Base-by-base conservation (phyloP, 2,329 filamentous ascomycete species). In the Orbilia ellipsospora region DNA sequence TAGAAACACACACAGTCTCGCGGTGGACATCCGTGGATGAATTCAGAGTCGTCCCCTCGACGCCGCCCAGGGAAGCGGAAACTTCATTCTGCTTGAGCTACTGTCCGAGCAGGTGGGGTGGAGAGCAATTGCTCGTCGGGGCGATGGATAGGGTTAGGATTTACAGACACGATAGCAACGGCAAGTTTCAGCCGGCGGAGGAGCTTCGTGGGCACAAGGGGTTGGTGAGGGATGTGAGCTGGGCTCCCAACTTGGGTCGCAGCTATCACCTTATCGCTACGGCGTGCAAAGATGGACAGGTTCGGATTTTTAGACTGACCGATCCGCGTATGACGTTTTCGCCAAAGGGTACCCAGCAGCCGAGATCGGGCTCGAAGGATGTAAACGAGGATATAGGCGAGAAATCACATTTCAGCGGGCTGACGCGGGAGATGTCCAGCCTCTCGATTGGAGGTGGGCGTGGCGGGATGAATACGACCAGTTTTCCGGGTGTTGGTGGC, bases 211-310 rank as follows among this genome's bases (percentile, higher is more conserved):
- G 89, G 1, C 92, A 97, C 79, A 86, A 88, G 6, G 89, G 90
- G 0, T 86, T 98, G 45, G 91, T 97, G 5, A 87, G 94, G 56
- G 94, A 97, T 81, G 88, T 97, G 0, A 90, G 92, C 1, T 99
- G 95, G 95, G 93, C 94, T 0, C 91, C 93, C 56, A 94, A 93
- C 12, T 96, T 93, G 78, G 93, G 96, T 79, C 86, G 94, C 45
- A 94, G 94, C 0, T 94, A 92, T 81, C 95, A 99, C 82, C 87
- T 94, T 69, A 87, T 98, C 79, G 95, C 94, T 2, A 96, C 94
- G 4, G 94, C 93, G 1, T 95, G 92, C 81, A 96, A 96, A 82
- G 95, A 99, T 81, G 94, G 95, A 2, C 90, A 89, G 79, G 89
- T 97, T 48, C 88, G 94, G 48, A 90, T 99, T n/a, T 97, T 96